These are phyloP conservation scores for Sanghuangporus weigelae DNA, from an alignment of 1,284 basidiomycete genomes.

Conservation along the genomic window DNA sequence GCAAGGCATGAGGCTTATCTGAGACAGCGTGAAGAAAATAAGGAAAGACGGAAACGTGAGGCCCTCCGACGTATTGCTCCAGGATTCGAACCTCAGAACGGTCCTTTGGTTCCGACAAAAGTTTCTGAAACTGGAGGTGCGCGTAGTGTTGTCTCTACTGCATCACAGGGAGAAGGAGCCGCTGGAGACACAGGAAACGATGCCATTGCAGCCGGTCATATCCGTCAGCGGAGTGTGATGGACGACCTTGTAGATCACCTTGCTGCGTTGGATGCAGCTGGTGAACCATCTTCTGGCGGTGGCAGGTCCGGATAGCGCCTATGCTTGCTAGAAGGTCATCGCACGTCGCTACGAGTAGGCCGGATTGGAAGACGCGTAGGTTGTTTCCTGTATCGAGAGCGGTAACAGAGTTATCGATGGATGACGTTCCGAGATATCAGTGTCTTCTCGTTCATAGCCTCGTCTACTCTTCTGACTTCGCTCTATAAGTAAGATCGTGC, in stretches of 20 bases:
- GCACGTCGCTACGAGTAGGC: not conserved
- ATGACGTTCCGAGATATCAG: too few relatives aligned
- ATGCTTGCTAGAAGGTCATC: not conserved
- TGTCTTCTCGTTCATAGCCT: too few relatives aligned
- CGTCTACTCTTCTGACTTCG: too few relatives aligned
- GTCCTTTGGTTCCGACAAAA: slow-evolving; percentile 52
- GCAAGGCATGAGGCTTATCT: slow-evolving; percentile 68
- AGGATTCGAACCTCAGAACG: slow-evolving; percentile 60
- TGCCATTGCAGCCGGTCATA: slow-evolving; percentile 19
- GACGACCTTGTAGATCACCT: slow-evolving; percentile 76
- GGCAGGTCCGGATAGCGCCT: not conserved
- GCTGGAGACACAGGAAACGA: not conserved
- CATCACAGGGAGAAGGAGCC: slow-evolving; percentile 11
- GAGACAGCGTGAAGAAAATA: slow-evolving; percentile 67
- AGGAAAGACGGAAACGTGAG: slow-evolving; percentile 70
- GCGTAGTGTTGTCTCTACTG: slow-evolving; percentile 14
- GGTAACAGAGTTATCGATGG: too few relatives aligned
- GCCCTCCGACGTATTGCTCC: slow-evolving; percentile 70
- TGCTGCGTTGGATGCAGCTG: slow-evolving; percentile 51
- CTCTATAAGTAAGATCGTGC: too few relatives aligned
- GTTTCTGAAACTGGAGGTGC: slow-evolving; percentile 13
- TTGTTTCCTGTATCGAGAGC: too few relatives aligned
- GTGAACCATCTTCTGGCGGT: not conserved
- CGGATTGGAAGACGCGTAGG: not conserved
- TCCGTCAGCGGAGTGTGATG: slow-evolving; percentile 57